These are phyloP conservation scores for Glycine latifolia DNA, from an alignment of 306 rosid genomes.

Conservation along the genomic window DNA sequence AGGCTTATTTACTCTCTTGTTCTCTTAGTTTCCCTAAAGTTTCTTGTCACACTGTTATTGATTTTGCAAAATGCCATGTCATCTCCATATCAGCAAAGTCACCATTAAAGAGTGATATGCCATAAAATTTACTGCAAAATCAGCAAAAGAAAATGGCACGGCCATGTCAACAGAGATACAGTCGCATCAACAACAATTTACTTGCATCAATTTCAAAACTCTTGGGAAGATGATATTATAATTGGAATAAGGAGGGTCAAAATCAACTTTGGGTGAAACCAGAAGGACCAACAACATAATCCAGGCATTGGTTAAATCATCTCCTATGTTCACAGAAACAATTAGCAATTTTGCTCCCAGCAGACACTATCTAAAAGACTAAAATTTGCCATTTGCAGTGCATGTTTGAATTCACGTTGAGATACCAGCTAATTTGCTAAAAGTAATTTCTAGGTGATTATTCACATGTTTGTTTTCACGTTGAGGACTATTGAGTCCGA, in stretches of 20 bases:
- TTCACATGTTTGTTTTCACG: background rate
- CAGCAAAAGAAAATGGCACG: constrained; percentile 7
- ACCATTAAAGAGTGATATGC: background rate
- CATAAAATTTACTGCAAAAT: constrained; percentile 3
- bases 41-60: background rate
- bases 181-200: background rate
- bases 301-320: background rate
- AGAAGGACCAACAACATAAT: constrained; percentile 1
- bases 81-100: background rate
- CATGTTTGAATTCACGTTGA: background rate
- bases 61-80: background rate
- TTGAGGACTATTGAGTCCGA: background rate
- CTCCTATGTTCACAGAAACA: background rate
- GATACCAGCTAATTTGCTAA: too few relatives aligned
- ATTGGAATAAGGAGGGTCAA: constrained; percentile 7
- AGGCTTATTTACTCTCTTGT: constrained; percentile 1
- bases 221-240: background rate
- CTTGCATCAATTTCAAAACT: constrained; percentile 18
- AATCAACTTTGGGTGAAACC: background rate
- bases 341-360: background rate
- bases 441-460: background rate
- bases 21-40: background rate
- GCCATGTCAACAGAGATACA: background rate
- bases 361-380: background rate
- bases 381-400: background rate